A percentile compares a stretch with the other conserved stretches of the same genome.
Evolutionary conservation across 768 basidiomycete genomes (phyloP).

Genomic region (Kwoniella pini): DNA sequence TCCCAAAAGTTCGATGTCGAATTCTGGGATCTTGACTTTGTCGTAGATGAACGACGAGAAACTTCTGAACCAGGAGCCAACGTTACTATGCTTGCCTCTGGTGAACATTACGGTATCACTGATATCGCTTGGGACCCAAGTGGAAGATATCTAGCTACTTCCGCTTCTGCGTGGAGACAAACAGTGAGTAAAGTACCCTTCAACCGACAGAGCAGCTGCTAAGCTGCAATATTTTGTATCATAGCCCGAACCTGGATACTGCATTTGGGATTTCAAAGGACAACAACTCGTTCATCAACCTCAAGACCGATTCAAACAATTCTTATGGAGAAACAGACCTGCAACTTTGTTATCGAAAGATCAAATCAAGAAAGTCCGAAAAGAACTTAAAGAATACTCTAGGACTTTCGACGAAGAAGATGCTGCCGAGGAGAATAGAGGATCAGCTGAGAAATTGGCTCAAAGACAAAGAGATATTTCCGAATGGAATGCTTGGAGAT

Average conservation of each 20-base stretch:
- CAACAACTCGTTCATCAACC: constrained; percentile 80
- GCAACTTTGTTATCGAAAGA: constrained; percentile 81
- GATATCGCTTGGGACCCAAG: constrained; percentile 98
- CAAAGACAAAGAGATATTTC: constrained; percentile 87
- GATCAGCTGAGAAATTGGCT: constrained; percentile 89
- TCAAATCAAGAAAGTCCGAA: constrained; percentile 79
- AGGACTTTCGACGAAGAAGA: constrained; percentile 94
- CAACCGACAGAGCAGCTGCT: neutral
- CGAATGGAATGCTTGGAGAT: constrained; percentile 98
- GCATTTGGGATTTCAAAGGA: constrained; percentile 98
- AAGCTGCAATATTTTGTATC: neutral
- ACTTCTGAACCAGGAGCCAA: constrained; percentile 80
- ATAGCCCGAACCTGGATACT: constrained; percentile 93
- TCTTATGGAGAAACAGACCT: constrained; percentile 97
- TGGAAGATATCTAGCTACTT: constrained; percentile 88
- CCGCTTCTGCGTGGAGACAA: constrained; percentile 92
- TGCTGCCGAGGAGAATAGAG: constrained; percentile 89
- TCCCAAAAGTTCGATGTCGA: constrained; percentile 95
- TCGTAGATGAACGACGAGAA: constrained; percentile 57
- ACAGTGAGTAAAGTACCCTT: constrained; percentile 63
- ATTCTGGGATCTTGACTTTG: constrained; percentile 98
- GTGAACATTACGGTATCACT: constrained; percentile 95
- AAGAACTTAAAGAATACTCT: constrained; percentile 87
- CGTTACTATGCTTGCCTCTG: constrained; percentile 78
- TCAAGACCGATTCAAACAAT: constrained; percentile 95